Base-by-base conservation (phyloP, 371 early-diverging fungal genomes). In the Lichtheimia hyalospora region DNA sequence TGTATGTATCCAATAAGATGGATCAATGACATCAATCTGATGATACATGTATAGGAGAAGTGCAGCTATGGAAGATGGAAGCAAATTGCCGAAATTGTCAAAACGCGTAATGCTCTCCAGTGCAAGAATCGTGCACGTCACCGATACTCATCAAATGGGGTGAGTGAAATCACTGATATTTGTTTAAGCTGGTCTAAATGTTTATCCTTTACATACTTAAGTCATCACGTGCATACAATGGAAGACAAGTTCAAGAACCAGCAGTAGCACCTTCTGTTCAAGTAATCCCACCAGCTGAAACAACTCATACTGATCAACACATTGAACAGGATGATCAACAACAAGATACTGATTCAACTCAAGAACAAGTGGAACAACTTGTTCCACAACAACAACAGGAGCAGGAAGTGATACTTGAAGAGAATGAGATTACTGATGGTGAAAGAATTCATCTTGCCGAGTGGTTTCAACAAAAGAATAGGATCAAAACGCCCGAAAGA, bases 401-500 rank as follows among this genome's bases (percentile, higher is more conserved):
- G 34, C 8, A 34, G 2, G 34, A 34, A 34, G 34, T 34, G 10
- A 34, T 34, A 1, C 34, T 34, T 8, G 34, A 10, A 8, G 34
- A 34, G 10, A 8, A 34, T 27, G 54, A 42, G 6, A 77, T 85
- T 15, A 71, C 79, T 18, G 88, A 84, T 28, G 76, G 81, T 28
- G 94, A 94, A 74, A 81, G 70, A 39, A 57, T 49, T 6, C 34
- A 34, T 8, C 34, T 34, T 34, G 34, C 86, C 3, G 93, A 93
- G 80, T 94, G 90, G 75, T 94, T 94, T 64, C 69, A 66, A 27
- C 23, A 28, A 10, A 86, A 87, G 23, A 87, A 81, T 52, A 70
- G 78, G 8, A 76, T 81, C 55, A 95, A 94, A 61, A 94, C 93
- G n/a, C 92, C 94, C 0, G 91, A 90, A 54, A 84, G 95, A 42